Evolutionary conservation across 768 basidiomycete species (phyloP), one percentile per base, ranked within the genome.

Genomic region (Pholiota conissans): DNA sequence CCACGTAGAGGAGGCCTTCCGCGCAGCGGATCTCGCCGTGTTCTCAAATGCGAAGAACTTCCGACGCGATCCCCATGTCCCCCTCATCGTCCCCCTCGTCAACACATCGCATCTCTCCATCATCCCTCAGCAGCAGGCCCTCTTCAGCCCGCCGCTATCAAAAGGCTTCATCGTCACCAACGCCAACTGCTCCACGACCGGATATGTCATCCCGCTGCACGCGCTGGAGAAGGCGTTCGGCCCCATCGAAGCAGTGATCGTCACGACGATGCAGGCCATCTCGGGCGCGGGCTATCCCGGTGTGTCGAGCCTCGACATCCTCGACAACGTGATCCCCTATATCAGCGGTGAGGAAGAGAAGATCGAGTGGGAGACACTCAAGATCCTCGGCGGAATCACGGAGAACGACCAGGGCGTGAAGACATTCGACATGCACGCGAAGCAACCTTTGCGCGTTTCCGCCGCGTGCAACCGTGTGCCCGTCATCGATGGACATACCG

Each of bases 31-130:
- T 66, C 83, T 96, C 22, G 86, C 90, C 55, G 89, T 99, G 10
- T 99, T 98, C 74, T 96, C 94, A 20, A 98, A 99, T 62, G 87
- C 96, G n/a, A 97, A 96, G 75, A 97, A 95, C 73, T 93, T 88
- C 74, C 84, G 97, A 48, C 80, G 95, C 18, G 96, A 98, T 71
- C 93, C 94, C 2, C 78, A 85, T 62, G 93, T 96, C 5, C 97
- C 97, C 0, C 90, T 99, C 68, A 84, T 98, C 74, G 97, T 99
- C 2, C 97, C 97, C 11, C 87, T 97, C 64, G 95, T 96, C 64
- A 99, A 99, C 76, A 79, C 92, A 1, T 78, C 77, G 3, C 97
- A 99, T 71, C 75, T 98, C 27, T 76, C 84, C 62, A 91, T 98
- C 63, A 79, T 99, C 66, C 79, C 83, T 0, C 90, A 94, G 66